phyloP scores from a whole-genome alignment of 2,329 filamentous ascomycete genomes.

The Setomelanomma holmii region DNA sequence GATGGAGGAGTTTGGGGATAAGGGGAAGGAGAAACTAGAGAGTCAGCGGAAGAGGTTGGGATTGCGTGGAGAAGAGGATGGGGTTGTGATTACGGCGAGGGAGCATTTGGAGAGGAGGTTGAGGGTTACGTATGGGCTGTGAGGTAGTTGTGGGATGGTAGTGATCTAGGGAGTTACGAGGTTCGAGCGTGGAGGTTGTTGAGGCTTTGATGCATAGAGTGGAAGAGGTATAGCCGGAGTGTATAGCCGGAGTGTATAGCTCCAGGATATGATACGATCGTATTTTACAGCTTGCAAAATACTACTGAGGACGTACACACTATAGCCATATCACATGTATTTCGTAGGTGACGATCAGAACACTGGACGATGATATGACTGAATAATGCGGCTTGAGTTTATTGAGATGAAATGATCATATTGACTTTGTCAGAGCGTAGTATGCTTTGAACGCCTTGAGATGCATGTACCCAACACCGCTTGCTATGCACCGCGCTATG shows the following conservation, averaged over 20 bases:
- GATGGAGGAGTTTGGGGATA: conserved; percentile 52
- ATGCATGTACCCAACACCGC: conserved; percentile 11
- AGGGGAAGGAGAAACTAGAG: conserved; percentile 39
- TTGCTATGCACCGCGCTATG: conserved; percentile 21
- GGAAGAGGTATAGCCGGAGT: not conserved
- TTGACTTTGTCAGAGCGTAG: no score
- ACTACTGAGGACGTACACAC: no score
- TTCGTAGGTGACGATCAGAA: no score
- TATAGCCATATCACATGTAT: no score
- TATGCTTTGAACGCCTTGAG: conserved; percentile 5
- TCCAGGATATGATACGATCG: no score
- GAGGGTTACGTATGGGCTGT: conserved; percentile 64
- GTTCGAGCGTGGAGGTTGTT: not conserved
- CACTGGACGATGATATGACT: no score
- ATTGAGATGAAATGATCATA: no score
- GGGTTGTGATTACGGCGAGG: conserved; percentile 61
- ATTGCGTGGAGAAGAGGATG: conserved; percentile 46
- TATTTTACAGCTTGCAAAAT: no score
- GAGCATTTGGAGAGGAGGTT: conserved; percentile 66
- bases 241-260: no score
- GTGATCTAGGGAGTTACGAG: not conserved
- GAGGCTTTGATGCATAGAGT: not conserved
- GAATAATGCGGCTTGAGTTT: no score
- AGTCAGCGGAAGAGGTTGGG: conserved; percentile 52
- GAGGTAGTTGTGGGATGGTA: not conserved